Percentiles rank a stretch among this genome's conserved stretches.
Evolutionary conservation across 495 filamentous ascomycete genomes (phyloP).

Genomic region (Geoglossum glabrum): DNA sequence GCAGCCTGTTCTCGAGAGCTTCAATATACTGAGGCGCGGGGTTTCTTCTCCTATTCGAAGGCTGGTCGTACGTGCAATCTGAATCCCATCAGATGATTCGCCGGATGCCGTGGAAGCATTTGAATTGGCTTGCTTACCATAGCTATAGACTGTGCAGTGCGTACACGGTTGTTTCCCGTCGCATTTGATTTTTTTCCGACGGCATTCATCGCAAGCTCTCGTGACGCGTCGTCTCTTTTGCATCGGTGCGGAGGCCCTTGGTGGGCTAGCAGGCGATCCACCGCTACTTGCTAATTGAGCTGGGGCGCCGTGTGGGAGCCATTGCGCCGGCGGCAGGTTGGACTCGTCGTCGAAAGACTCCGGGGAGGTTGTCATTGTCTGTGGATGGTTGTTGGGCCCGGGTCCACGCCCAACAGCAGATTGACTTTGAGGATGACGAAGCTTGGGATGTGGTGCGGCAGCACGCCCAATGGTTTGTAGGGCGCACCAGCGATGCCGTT

Average conservation of each 20-base stretch:
- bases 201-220: slow-evolving; percentile 85
- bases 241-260: slow-evolving; percentile 25
- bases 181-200: slow-evolving; percentile 96
- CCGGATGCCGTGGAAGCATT: not conserved
- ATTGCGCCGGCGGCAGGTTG: not conserved
- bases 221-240: slow-evolving; percentile 84
- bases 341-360: slow-evolving; percentile 2
- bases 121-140: slow-evolving; percentile 39
- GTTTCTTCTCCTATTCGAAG: slow-evolving; percentile 85
- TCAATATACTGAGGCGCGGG: slow-evolving; percentile 91
- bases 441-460: not conserved
- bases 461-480: not conserved
- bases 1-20: slow-evolving; percentile 63
- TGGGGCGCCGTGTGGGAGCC: not conserved
- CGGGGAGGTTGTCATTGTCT: not conserved
- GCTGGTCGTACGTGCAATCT: slow-evolving; percentile 98
- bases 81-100: slow-evolving; percentile 1
- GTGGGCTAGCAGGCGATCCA: not conserved
- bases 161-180: slow-evolving; percentile 96
- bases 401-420: not conserved
- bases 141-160: slow-evolving; percentile 94
- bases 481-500: not conserved
- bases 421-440: not conserved
- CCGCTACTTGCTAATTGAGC: not conserved
- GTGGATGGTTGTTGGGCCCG: not conserved